Evolutionary conservation across 805 yeast species (phyloP).

Genomic region (Saturnispora zaruensis): DNA sequence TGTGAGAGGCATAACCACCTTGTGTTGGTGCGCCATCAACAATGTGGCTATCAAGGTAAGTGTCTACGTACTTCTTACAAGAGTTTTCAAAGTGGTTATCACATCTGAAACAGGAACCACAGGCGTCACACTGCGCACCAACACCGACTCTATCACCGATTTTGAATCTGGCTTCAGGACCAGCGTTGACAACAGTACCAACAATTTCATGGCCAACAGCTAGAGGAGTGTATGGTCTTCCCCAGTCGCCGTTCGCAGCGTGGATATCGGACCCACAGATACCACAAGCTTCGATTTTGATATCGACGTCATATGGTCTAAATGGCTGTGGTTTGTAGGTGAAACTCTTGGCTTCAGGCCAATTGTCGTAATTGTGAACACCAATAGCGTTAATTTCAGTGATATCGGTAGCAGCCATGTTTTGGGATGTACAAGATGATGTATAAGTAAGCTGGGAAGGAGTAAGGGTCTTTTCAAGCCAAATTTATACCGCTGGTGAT

Average conservation of each 20-base stretch:
- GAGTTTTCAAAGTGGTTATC: conserved; percentile 32
- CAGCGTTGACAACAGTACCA: conserved; percentile 36
- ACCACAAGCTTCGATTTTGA: conserved; percentile 40
- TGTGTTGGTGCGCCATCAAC: conserved; percentile 35
- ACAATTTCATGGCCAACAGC: conserved; percentile 43
- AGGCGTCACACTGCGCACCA: conserved; percentile 38
- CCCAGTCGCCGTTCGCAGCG: conserved; percentile 30
- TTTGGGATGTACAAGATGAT: neutral
- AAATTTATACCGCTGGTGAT: neutral
- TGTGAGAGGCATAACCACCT: conserved; percentile 45
- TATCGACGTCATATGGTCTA: conserved; percentile 29
- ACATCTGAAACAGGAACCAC: conserved; percentile 35
- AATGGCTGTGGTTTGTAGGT: conserved; percentile 15
- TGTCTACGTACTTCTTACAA: conserved; percentile 44
- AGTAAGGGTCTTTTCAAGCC: neutral
- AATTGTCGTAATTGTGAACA: conserved; percentile 15
- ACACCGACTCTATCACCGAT: conserved; percentile 45
- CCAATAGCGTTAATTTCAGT: conserved; percentile 16
- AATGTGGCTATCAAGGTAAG: conserved; percentile 33
- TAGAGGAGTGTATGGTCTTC: conserved; percentile 13
- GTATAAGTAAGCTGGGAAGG: neutral
- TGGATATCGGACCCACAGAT: conserved; percentile 46
- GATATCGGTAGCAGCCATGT: neutral
- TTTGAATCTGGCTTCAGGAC: conserved; percentile 30
- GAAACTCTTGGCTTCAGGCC: conserved; percentile 16